Conservation (phyloP, 2,329 filamentous ascomycete species). For the Coleophoma crateriformis region DNA sequence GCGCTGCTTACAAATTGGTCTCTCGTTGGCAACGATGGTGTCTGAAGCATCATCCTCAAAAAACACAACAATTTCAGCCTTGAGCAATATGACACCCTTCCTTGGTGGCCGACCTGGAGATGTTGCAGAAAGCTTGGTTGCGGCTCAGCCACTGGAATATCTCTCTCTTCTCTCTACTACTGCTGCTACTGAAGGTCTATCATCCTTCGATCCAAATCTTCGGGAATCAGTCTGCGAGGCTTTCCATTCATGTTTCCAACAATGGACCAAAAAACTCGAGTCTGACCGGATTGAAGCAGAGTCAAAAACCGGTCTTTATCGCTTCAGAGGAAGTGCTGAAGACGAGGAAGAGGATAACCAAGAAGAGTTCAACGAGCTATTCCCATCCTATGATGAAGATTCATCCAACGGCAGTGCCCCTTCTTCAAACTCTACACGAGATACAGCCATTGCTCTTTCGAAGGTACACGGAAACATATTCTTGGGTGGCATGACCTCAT, state of each 20-base stretch:
- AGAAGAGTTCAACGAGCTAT: conserved; percentile 72
- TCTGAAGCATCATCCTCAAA: conserved; percentile 5
- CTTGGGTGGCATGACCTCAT: conserved; percentile 9
- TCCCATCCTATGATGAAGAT: conserved; percentile 66
- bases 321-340: conserved; percentile 72
- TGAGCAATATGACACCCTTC: conserved; percentile 48
- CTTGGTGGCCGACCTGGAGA: conserved; percentile 35
- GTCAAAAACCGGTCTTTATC: conserved; percentile 71
- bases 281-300: conserved; percentile 72
- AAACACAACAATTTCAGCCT: conserved; percentile 8
- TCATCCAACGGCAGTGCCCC: conserved; percentile 14
- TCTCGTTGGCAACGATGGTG: conserved; percentile 49
- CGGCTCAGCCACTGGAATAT: conserved; percentile 35
- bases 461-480: conserved; percentile 47
- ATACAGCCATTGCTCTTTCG: conserved; percentile 50
- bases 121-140: conserved; percentile 8
- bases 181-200: conserved; percentile 41
- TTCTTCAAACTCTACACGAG: conserved; percentile 11
- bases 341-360: conserved; percentile 71
- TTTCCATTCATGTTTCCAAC: conserved; percentile 67
- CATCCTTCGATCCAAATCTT: conserved; percentile 33
- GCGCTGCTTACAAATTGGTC: conserved; percentile 69
- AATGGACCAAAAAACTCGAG: conserved; percentile 75
- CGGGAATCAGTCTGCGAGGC: conserved; percentile 56
- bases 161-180: conserved; percentile 41